Evolutionary conservation across 371 early-diverging fungal species (phyloP), one percentile per base, ranked within the genome.

Genomic region (Ecytonucleospora hepatopenaei): DNA sequence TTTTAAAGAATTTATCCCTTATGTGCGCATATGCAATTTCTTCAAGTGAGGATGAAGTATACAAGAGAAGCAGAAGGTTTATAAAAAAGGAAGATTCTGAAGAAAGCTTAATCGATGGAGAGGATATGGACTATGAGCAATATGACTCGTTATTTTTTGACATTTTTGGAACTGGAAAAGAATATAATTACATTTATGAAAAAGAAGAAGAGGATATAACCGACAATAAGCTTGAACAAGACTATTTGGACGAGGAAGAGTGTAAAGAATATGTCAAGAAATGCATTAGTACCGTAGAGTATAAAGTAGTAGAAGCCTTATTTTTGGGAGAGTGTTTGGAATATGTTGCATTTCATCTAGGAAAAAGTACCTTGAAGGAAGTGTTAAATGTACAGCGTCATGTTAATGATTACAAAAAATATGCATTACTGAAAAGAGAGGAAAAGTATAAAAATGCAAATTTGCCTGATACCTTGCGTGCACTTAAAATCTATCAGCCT

Each of bases 141-240:
- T 53, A 17, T 12, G 55, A 65, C 33, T 55, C 71, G 24, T 28
- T 72, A 16, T 72, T 72, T 48, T 54, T 49, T 17, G 73, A 69
- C 27, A 62, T 73, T 27, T 73, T 73, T 65, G 73, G 73, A 0
- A 67, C 60, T 26, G 69, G 73, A 33, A 40, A 61, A 2, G 73
- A 73, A 55, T 73, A 73, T 49, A 34, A 34, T 28, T 69, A 73
- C 33, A 57, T 73, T 59, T 69, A 71, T 32, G 63, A 62, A 27
- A 30, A 40, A 16, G 15, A 21, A 54, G 40, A 34, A 23, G 48
- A 54, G 24, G 30, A 28, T 24, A 30, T 28, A 62, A n/a, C 27
- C 19, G 24, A 48, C 12, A 17, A 58, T 21, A 46, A 21, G n/a
- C n/a, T 1, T 31, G 48, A 53, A 3, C 17, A 4, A 16, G 0